A percentile compares a stretch with the other conserved stretches of the same genome.
phyloP scores from a whole-genome alignment of 2,329 filamentous ascomycete genomes.

The Calonectria honghensis region DNA sequence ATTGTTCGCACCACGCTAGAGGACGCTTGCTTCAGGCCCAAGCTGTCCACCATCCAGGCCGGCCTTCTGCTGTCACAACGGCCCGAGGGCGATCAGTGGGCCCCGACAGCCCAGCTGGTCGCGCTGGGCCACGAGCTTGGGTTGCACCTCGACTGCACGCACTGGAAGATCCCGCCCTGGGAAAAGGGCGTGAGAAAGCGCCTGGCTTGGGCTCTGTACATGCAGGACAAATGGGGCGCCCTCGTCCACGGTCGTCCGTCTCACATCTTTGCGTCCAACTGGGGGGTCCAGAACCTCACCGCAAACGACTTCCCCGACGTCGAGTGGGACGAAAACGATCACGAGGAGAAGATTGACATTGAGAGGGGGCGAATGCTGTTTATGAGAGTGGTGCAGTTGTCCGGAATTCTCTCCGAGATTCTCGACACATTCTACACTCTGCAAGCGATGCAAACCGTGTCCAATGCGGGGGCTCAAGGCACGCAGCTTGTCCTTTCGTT shows the following conservation, averaged over 20 bases:
- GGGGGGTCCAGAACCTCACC: conserved; percentile 83
- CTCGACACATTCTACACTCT: conserved; percentile 89
- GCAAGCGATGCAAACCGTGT: conserved; percentile 82
- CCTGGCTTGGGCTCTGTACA: conserved; percentile 92
- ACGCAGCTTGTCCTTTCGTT: conserved; percentile 83
- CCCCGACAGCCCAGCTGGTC: conserved; percentile 89
- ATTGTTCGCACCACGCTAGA: conserved; percentile 83
- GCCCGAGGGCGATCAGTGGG: conserved; percentile 87
- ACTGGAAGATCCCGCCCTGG: conserved; percentile 92
- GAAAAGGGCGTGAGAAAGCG: conserved; percentile 90
- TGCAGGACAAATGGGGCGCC: conserved; percentile 95
- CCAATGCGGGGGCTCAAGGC: conserved; percentile 79
- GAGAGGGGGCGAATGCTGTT: conserved; percentile 83
- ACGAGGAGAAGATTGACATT: conserved; percentile 78
- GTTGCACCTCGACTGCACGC: conserved; percentile 89
- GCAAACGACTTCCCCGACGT: conserved; percentile 83
- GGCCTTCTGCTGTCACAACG: conserved; percentile 84
- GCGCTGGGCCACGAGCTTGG: conserved; percentile 92
- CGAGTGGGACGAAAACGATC: conserved; percentile 77
- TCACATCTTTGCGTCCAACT: conserved; percentile 81
- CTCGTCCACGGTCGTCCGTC: conserved; percentile 90
- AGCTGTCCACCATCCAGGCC: conserved; percentile 87
- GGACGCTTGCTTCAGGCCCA: conserved; percentile 87
- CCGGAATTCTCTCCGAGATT: conserved; percentile 85
- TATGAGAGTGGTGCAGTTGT: conserved; percentile 84